phyloP scores from a whole-genome alignment of 805 yeast genomes.

The Wickerhamomyces kurtzmanii region DNA sequence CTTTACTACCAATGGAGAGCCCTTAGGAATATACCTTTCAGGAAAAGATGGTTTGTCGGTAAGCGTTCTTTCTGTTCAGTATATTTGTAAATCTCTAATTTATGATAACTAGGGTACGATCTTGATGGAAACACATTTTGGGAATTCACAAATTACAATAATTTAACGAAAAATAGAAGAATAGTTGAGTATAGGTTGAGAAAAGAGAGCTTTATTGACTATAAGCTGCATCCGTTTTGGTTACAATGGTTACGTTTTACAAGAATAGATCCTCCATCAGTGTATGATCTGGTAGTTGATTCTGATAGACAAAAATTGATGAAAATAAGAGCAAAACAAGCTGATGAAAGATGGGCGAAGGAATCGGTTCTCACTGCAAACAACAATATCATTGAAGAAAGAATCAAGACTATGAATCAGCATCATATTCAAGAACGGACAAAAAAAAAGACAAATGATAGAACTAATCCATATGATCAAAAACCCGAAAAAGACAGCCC shows the following conservation, averaged over 20 bases:
- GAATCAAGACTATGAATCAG: slow-evolving; percentile 18
- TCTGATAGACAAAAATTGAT: slow-evolving; percentile 43
- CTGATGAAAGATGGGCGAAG: slow-evolving; percentile 18
- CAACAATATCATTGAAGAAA: slow-evolving; percentile 5
- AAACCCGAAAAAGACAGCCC: slow-evolving; percentile 16
- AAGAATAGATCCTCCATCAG: slow-evolving; percentile 46
- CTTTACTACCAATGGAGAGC: slow-evolving; percentile 49
- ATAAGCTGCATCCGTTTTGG: slow-evolving; percentile 64
- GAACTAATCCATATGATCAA: background rate
- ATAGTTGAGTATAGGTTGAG: slow-evolving; percentile 47
- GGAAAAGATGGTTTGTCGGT: slow-evolving; percentile 47
- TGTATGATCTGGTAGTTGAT: slow-evolving; percentile 54
- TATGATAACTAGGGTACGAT: slow-evolving; percentile 43
- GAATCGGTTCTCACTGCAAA: slow-evolving; percentile 7
- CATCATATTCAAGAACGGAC: slow-evolving; percentile 18
- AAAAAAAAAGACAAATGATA: slow-evolving; percentile 14
- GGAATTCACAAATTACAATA: slow-evolving; percentile 57
- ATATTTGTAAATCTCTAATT: background rate
- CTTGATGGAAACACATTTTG: slow-evolving; percentile 80
- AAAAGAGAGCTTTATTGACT: slow-evolving; percentile 42
- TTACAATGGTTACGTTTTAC: slow-evolving; percentile 70
- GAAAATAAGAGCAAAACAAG: slow-evolving; percentile 20
- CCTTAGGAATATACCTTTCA: slow-evolving; percentile 54
- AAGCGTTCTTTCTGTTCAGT: slow-evolving; percentile 1
- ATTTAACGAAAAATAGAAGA: slow-evolving; percentile 44